Conservation (phyloP, 306 rosid species). For the Biancaea sappan region DNA sequence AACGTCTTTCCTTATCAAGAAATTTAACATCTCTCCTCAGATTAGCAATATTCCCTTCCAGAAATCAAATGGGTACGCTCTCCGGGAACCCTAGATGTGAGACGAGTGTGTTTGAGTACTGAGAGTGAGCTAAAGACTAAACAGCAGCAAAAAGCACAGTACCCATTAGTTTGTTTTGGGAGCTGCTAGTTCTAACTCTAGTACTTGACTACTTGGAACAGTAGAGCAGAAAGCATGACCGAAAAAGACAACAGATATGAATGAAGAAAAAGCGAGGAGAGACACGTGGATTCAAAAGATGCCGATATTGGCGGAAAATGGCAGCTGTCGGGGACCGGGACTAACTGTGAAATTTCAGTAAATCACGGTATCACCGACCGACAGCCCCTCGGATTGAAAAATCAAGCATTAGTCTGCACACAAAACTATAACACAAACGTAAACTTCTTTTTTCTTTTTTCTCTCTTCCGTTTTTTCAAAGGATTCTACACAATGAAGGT, state of each 20-base stretch:
- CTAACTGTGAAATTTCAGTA: slow-evolving; percentile 13
- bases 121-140: neutral
- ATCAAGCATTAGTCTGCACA: neutral
- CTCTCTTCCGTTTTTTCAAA: too few relatives aligned
- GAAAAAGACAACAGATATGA: neutral
- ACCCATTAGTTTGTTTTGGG: neutral
- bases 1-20: slow-evolving; percentile 67
- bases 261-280: neutral
- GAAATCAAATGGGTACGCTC: slow-evolving; percentile 25
- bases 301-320: slow-evolving; percentile 57
- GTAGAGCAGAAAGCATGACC: neutral
- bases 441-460: neutral
- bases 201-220: slow-evolving; percentile 24
- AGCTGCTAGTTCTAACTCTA: slow-evolving; percentile 15
- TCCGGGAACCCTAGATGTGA: slow-evolving; percentile 21
- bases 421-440: neutral
- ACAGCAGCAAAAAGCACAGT: neutral
- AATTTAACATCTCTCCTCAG: slow-evolving; percentile 58
- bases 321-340: slow-evolving; percentile 42
- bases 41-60: slow-evolving; percentile 6
- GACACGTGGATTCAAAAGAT: slow-evolving; percentile 45
- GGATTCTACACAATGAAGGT: too few relatives aligned
- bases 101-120: neutral
- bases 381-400: neutral
- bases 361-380: slow-evolving; percentile 32